These are phyloP conservation scores for Fennellomyces sp. DNA, from an alignment of 371 early-diverging fungal genomes.

Conservation along the genomic window DNA sequence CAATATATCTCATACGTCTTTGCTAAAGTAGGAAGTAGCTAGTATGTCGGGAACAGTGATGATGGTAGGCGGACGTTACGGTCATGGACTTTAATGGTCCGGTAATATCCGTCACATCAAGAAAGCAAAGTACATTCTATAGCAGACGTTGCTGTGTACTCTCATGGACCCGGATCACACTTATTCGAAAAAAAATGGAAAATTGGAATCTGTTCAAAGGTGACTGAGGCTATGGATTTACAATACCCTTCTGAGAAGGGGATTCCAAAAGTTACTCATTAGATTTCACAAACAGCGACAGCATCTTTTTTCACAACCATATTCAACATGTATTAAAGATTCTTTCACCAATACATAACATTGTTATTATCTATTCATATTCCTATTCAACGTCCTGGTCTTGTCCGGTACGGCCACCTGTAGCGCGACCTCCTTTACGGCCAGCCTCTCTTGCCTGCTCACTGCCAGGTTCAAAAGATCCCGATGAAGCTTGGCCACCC, in stretches of 20 bases:
- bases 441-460: slow-evolving; percentile 14
- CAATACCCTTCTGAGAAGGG: slow-evolving; percentile 3
- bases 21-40: slow-evolving; percentile 14
- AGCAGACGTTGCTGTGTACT: slow-evolving; percentile 60
- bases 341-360: too few relatives aligned
- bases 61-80: slow-evolving; percentile 37
- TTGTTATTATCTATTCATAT: too few relatives aligned
- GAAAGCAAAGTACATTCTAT: slow-evolving; percentile 55
- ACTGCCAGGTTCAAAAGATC: slow-evolving; percentile 14
- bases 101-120: slow-evolving; percentile 37
- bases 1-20: slow-evolving; percentile 46
- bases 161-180: slow-evolving; percentile 51
- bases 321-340: too few relatives aligned
- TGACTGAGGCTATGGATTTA: slow-evolving; percentile 35
- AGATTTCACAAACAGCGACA: too few relatives aligned
- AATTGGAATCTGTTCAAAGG: slow-evolving; percentile 63
- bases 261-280: too few relatives aligned
- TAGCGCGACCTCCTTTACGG: slow-evolving; percentile 12
- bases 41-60: slow-evolving; percentile 35
- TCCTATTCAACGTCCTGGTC: too few relatives aligned
- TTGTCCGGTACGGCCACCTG: too few relatives aligned
- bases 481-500: slow-evolving; percentile 16
- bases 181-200: slow-evolving; percentile 55
- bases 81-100: slow-evolving; percentile 38
- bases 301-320: too few relatives aligned